phyloP scores from a whole-genome alignment of 1,284 basidiomycete species.

The Sporisorium scitamineum region DNA sequence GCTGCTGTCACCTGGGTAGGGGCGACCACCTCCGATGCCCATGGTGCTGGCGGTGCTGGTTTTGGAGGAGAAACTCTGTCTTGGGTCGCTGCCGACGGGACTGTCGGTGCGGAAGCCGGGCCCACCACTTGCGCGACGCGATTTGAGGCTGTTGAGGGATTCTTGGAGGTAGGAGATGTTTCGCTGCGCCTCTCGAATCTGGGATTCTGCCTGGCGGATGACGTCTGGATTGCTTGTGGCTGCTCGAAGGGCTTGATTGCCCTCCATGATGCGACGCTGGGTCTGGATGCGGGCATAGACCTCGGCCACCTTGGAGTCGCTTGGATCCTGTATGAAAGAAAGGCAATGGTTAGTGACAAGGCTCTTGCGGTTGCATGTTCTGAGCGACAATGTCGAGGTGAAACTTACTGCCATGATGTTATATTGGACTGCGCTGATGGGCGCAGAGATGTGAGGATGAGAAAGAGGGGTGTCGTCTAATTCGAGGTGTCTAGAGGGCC shows the following conservation, averaged over 20 bases:
- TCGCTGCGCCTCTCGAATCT: constrained; percentile 87
- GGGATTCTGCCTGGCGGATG: constrained; percentile 78
- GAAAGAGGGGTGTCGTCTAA: neutral
- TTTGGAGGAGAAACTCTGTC: constrained; percentile 47
- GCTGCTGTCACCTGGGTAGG: constrained; percentile 54
- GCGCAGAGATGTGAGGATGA: neutral
- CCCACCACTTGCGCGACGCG: constrained; percentile 73
- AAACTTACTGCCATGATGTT: constrained; percentile 47
- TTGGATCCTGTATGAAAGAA: constrained; percentile 44
- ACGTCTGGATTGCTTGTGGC: constrained; percentile 90
- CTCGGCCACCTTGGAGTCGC: constrained; percentile 89
- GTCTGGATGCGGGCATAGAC: constrained; percentile 89
- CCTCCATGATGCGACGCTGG: constrained; percentile 91
- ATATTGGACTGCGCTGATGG: neutral
- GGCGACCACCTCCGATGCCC: constrained; percentile 12
- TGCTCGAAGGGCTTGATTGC: constrained; percentile 80
- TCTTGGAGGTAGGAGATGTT: constrained; percentile 89
- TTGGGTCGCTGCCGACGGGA: constrained; percentile 33
- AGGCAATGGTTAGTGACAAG: neutral
- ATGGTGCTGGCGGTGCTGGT: constrained; percentile 25
- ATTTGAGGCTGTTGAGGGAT: constrained; percentile 83
- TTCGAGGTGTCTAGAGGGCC: neutral
- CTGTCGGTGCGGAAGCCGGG: constrained; percentile 45
- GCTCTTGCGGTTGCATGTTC: neutral
- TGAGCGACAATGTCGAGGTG: neutral